phyloP scores from a whole-genome alignment of 305 asterid genomes.

The Fraxinus sp. region DNA sequence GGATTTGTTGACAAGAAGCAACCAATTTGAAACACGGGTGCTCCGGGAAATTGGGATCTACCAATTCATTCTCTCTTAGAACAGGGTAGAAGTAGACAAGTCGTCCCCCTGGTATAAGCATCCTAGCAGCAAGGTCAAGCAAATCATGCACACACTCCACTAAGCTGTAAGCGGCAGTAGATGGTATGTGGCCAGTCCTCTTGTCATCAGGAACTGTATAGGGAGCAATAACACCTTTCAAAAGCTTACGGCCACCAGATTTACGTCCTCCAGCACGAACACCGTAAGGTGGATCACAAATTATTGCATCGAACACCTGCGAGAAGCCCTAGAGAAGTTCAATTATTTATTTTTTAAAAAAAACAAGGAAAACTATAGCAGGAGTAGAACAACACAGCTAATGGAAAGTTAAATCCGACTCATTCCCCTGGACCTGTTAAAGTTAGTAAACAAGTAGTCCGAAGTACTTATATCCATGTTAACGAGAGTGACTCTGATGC shows the following conservation, averaged over 20 bases:
- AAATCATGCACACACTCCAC: conserved; percentile 93
- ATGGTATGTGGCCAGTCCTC: conserved; percentile 85
- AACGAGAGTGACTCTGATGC: background rate
- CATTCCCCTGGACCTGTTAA: background rate
- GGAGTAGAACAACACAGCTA: background rate
- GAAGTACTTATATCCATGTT: background rate
- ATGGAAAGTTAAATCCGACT: background rate
- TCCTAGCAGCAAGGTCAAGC: conserved; percentile 84
- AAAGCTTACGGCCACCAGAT: conserved; percentile 94
- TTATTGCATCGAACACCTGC: conserved; percentile 84
- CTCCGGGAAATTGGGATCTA: conserved; percentile 63
- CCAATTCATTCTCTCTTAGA: conserved; percentile 59
- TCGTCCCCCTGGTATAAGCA: conserved; percentile 88
- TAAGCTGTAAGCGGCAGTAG: conserved; percentile 88
- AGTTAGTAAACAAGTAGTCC: background rate
- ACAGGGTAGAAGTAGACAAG: conserved; percentile 90
- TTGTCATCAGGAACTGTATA: conserved; percentile 86
- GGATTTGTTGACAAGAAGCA: conserved; percentile 50
- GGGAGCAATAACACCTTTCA: conserved; percentile 77
- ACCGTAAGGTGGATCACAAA: conserved; percentile 96
- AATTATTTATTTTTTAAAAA: background rate
- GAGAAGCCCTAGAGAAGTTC: conserved; percentile 15
- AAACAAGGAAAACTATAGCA: background rate
- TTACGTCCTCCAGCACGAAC: conserved; percentile 98
- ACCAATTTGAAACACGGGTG: conserved; percentile 75